A percentile compares a stretch with the other conserved stretches of the same genome.
Conservation (phyloP, 345 rosid species). For the Boechera retrofracta region DNA sequence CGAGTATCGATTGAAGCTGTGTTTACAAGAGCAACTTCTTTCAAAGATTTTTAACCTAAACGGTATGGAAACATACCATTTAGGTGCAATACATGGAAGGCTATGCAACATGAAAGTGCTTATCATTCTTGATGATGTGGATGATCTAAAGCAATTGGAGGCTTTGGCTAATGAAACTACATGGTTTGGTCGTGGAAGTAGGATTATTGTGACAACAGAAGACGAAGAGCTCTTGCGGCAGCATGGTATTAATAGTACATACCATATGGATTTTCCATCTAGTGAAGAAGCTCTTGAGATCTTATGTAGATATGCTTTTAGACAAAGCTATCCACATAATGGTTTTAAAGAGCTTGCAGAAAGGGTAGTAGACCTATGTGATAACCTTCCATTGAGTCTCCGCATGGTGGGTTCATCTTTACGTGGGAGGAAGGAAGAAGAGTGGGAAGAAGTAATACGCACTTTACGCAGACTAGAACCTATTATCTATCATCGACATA, state of each 20-base stretch:
- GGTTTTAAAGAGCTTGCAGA: not conserved
- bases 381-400: constrained; percentile 2
- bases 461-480: not conserved
- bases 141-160: not conserved
- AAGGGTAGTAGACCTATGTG: not conserved
- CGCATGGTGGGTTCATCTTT: constrained; percentile 7
- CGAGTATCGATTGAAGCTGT: not conserved
- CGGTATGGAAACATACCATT: too few relatives aligned
- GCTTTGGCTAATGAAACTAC: not conserved
- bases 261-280: not conserved
- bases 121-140: constrained; percentile 9
- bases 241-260: not conserved
- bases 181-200: constrained; percentile 18
- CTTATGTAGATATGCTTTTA: not conserved
- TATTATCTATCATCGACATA: not conserved
- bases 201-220: not conserved
- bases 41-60: not conserved
- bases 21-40: not conserved
- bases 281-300: not conserved
- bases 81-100: not conserved
- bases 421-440: not conserved
- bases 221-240: not conserved
- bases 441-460: not conserved
- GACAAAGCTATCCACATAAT: not conserved
- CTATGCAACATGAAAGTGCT: not conserved